These are phyloP conservation scores for Cyathus striatus DNA, from an alignment of 768 basidiomycete genomes.

Conservation along the genomic window DNA sequence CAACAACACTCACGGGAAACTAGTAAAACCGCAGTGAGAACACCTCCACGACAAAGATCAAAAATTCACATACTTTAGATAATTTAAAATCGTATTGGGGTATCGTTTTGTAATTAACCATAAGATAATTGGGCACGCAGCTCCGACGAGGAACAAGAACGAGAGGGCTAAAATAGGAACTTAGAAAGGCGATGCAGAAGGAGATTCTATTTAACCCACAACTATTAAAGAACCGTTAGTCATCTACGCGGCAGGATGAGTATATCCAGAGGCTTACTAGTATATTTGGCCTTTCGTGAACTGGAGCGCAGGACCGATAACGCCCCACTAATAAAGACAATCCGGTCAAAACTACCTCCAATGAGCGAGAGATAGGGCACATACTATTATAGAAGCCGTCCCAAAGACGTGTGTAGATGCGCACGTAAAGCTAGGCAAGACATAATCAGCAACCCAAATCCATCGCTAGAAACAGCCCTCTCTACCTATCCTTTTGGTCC, in stretches of 20 bases:
- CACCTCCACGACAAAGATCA: background rate
- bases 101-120: constrained; percentile 61
- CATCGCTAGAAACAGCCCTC: background rate
- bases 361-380: constrained; percentile 11
- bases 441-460: constrained; percentile 1
- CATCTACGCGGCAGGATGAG: too few relatives aligned
- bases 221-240: too few relatives aligned
- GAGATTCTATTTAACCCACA: too few relatives aligned
- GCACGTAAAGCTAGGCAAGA: constrained; percentile 40
- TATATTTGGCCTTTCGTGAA: constrained; percentile 57
- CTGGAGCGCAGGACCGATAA: constrained; percentile 57
- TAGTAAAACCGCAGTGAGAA: constrained; percentile 11
- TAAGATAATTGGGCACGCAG: constrained; percentile 54
- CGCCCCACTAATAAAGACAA: constrained; percentile 43
- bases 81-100: constrained; percentile 58
- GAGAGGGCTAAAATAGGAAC: constrained; percentile 54
- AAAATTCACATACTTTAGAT: constrained; percentile 52
- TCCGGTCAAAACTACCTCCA: constrained; percentile 3
- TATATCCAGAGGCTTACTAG: too few relatives aligned
- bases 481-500: constrained; percentile 38
- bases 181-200: too few relatives aligned
- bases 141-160: constrained; percentile 74
- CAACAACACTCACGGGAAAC: constrained; percentile 38
- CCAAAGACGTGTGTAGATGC: constrained; percentile 46
- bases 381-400: constrained; percentile 54